These are phyloP conservation scores for Monosporascus ibericus DNA, from an alignment of 2,329 filamentous ascomycete species.

Conservation along the genomic window DNA sequence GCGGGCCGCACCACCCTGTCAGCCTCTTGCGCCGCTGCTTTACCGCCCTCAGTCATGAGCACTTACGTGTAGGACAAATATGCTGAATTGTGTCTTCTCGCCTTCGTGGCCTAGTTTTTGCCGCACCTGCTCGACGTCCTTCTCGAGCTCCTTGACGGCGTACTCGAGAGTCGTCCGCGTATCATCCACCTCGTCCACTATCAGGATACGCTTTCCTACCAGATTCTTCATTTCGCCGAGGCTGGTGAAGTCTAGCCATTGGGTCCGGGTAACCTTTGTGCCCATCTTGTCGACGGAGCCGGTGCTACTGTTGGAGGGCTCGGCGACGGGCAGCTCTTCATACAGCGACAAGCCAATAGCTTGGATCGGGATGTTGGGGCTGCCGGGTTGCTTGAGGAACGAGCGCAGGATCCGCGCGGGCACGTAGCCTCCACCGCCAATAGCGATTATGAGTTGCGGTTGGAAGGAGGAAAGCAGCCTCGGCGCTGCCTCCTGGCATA, in stretches of 20 bases:
- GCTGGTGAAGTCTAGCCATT: slow-evolving; percentile 85
- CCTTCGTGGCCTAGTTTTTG: slow-evolving; percentile 61
- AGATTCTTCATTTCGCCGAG: slow-evolving; percentile 68
- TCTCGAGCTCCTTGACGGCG: slow-evolving; percentile 70
- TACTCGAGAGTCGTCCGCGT: slow-evolving; percentile 77
- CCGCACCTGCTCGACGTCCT: slow-evolving; percentile 82
- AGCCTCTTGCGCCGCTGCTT: neutral
- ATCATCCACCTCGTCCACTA: slow-evolving; percentile 83
- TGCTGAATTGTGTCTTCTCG: slow-evolving; percentile 79
- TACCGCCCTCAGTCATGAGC: no score
- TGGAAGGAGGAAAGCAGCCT: slow-evolving; percentile 79
- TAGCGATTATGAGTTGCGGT: slow-evolving; percentile 96
- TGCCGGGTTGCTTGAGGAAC: slow-evolving; percentile 84
- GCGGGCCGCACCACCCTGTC: slow-evolving; percentile 3
- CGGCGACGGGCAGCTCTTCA: slow-evolving; percentile 63
- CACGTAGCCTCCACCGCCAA: slow-evolving; percentile 94
- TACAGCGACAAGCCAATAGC: slow-evolving; percentile 97
- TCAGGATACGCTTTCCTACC: slow-evolving; percentile 75
- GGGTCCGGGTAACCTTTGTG: slow-evolving; percentile 92
- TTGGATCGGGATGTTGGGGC: slow-evolving; percentile 96
- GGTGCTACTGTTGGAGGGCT: slow-evolving; percentile 42
- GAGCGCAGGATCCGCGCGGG: slow-evolving; percentile 94
- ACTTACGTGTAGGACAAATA: slow-evolving; percentile 90
- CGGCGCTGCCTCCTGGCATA: slow-evolving; percentile 82
- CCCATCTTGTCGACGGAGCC: slow-evolving; percentile 67